Conservation (phyloP, 192 early-diverging fungal genomes). For the Coemansia sp. region DNA sequence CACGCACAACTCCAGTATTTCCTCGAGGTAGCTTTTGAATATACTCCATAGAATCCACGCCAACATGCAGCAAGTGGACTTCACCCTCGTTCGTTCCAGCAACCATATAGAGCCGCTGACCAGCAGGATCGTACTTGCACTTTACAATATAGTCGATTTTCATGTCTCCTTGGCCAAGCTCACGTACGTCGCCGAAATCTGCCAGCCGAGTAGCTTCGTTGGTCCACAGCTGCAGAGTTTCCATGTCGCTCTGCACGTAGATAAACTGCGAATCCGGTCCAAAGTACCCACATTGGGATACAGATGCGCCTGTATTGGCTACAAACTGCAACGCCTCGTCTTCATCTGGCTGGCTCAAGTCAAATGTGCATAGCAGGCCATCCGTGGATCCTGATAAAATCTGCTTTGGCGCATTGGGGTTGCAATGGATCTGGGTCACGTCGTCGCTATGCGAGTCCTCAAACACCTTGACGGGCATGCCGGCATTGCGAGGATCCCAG, state of each 20-base stretch:
- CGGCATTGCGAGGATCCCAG: constrained; percentile 25
- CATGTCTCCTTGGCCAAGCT: constrained; percentile 40
- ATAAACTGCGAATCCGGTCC: constrained; percentile 87
- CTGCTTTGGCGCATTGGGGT: constrained; percentile 52
- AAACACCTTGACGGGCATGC: constrained; percentile 18
- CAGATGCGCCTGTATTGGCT: constrained; percentile 76
- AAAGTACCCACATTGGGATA: constrained; percentile 88
- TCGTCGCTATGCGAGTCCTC: constrained; percentile 74
- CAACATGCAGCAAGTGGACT: constrained; percentile 79
- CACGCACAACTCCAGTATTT: constrained; percentile 85
- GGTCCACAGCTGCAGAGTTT: constrained; percentile 83
- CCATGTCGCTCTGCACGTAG: constrained; percentile 84
- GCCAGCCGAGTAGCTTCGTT: constrained; percentile 47
- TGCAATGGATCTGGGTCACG: constrained; percentile 73
- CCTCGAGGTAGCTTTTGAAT: constrained; percentile 74
- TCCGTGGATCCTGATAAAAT: constrained; percentile 73
- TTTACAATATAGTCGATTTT: constrained; percentile 81
- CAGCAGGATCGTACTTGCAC: constrained; percentile 66
- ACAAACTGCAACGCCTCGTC: constrained; percentile 84
- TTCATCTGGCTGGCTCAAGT: constrained; percentile 70
- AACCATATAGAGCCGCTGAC: constrained; percentile 73
- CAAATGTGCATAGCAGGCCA: constrained; percentile 75
- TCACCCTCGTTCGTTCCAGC: constrained; percentile 75
- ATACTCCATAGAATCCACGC: constrained; percentile 67
- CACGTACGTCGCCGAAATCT: constrained; percentile 84